phyloP scores from a whole-genome alignment of 108 stramenopile species.

The Nitzschia sp. region DNA sequence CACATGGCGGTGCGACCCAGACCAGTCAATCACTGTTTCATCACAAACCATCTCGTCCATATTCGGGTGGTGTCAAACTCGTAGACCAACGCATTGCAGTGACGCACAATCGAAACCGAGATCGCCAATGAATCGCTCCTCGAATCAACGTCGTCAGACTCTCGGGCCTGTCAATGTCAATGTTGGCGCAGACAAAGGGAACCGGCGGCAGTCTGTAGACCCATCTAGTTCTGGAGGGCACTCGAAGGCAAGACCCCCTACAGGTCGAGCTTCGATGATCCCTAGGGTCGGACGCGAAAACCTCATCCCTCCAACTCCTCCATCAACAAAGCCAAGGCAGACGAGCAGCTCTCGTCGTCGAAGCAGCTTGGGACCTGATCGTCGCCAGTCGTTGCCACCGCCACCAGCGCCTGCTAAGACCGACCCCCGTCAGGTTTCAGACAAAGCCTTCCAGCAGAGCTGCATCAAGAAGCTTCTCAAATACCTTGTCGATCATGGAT shows the following conservation, averaged over 20 bases:
- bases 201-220: constrained; percentile 21
- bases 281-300: constrained; percentile 44
- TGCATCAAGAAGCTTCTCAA: constrained; percentile 71
- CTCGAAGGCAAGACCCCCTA: constrained; percentile 26
- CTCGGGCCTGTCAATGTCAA: constrained; percentile 22
- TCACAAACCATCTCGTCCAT: too few relatives aligned
- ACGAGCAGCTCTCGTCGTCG: constrained; percentile 11
- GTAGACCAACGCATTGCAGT: too few relatives aligned
- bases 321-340: constrained; percentile 1
- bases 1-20: too few relatives aligned
- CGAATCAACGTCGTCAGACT: constrained; percentile 37
- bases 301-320: constrained; percentile 26
- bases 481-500: constrained; percentile 69
- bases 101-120: too few relatives aligned
- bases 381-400: constrained; percentile 33
- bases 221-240: constrained; percentile 1
- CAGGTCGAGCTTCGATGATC: constrained; percentile 44
- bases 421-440: constrained; percentile 62
- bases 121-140: background rate
- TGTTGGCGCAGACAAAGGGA: background rate
- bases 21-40: too few relatives aligned
- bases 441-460: constrained; percentile 74
- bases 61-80: too few relatives aligned
- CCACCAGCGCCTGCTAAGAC: constrained; percentile 12
- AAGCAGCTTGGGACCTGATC: constrained; percentile 24